These are phyloP conservation scores for Plasmodium falciparum DNA, from an alignment of 169 alveolate genomes.

Conservation along the genomic window DNA sequence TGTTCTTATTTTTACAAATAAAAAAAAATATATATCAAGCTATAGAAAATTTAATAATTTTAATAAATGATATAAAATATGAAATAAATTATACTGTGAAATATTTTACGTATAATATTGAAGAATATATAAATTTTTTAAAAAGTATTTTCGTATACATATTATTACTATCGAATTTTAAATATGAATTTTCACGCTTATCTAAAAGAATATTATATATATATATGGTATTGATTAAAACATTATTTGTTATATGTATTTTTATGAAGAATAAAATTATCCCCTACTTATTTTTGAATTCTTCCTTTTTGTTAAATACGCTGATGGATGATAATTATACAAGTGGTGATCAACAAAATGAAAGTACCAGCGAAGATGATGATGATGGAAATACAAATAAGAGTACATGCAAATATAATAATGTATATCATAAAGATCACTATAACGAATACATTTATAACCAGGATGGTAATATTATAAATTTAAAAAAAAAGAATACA, in stretches of 20 bases:
- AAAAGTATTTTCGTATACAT: slow-evolving; percentile 24
- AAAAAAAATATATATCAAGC: slow-evolving; percentile 42
- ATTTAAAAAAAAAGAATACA: not conserved
- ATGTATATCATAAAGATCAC: not conserved
- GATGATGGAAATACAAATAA: not conserved
- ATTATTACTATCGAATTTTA: slow-evolving; percentile 25
- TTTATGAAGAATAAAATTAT: slow-evolving; percentile 58
- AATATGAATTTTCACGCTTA: slow-evolving; percentile 21
- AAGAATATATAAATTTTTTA: slow-evolving; percentile 32
- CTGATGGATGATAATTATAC: not conserved
- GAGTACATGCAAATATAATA: not conserved
- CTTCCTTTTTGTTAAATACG: slow-evolving; percentile 20
- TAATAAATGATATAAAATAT: slow-evolving; percentile 55
- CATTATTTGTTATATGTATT: slow-evolving; percentile 25
- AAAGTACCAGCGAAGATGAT: not conserved
- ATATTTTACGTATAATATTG: slow-evolving; percentile 50
- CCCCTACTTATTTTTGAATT: slow-evolving; percentile 59
- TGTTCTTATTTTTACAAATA: slow-evolving; percentile 38
- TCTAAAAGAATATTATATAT: slow-evolving; percentile 52
- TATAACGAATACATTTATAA: not conserved
- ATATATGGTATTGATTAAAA: slow-evolving; percentile 26
- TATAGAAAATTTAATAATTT: slow-evolving; percentile 38
- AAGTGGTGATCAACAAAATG: not conserved
- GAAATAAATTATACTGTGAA: slow-evolving; percentile 70
- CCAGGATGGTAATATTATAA: not conserved